Evolutionary conservation across 2,329 filamentous ascomycete species (phyloP), one percentile per base, ranked within the genome.

Genomic region (Ascochyta clinopodiicola): DNA sequence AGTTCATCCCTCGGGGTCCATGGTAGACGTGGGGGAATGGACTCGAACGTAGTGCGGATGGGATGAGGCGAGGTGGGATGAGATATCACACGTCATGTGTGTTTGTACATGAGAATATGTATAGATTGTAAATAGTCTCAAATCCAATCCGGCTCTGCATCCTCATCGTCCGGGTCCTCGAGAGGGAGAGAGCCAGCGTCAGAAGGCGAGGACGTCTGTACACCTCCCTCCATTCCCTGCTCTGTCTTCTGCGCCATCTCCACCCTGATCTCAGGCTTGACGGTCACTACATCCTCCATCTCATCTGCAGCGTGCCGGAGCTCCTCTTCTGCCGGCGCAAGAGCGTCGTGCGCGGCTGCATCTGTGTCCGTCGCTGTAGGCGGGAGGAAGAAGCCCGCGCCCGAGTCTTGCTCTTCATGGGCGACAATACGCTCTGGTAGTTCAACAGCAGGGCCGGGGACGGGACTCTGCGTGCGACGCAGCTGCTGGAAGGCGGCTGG

Each of bases 81-180:
- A 24, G 4, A 6, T 24, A 24, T 24, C 22, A 24, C 2, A 2
- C 6, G 22, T 24, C 4, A 6, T 24, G 22, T 24, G 22, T 24
- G 2, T 24, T 2, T 24, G 22, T 24, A 24, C 2, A 24, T 6
- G 2, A 24, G 6, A 24, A 4, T 4, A 24, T 24, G 6, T 24
- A 24, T 24, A 24, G 22, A 24, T 24, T 6, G 22, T 24, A 24
- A 6, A 6, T 24, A 6, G 22, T 24, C 4, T 24, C 6, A 31
- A 38, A 88, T 69, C 86, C 86, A 88, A 38, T 88, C 85, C 3
- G 86, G 86, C 59, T 88, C 85, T 2, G 84, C 84, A 67, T 88
- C 85, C 44, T 87, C 84, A 62, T 88, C 86, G 29, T 88, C 86
- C 0, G 86, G 85, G 63, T 88, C 86, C 62, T 88, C 82, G 1